Evolutionary conservation across 208 protist genomes (phyloP), one percentile per base, ranked within the genome.

Genomic region (Leishmania martiniquensis): DNA sequence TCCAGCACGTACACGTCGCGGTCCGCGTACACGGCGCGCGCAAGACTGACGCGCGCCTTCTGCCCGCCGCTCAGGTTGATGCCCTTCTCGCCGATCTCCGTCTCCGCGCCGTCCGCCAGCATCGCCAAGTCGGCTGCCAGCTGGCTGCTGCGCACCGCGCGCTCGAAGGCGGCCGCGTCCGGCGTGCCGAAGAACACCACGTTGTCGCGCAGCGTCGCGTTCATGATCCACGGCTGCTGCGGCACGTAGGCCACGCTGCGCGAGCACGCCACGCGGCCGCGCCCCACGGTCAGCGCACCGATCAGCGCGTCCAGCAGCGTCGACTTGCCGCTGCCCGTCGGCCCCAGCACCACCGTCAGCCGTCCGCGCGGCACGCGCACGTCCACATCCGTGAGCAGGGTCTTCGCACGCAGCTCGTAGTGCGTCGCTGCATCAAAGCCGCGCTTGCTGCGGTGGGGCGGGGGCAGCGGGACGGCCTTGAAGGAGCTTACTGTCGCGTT

Each of bases 211-310:
- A 99, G 45, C 37, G 96, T 97, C 22, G 88, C 86, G 85, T 95
- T 98, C 81, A 95, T 88, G 59, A 98, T 96, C 89, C 91, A 98
- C 75, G 95, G 75, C 79, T 95, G 84, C 83, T 99, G 98, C 42
- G 96, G 85, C 49, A 89, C 89, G 78, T 98, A 99, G 6, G 94
- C 93, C 39, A 98, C 83, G 52, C 45, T 75, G 39, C 75, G 55
- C 25, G 63, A 20, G 55, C 73, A 73, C 59, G 55, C 39, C 20
- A 92, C 77, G 34, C 52, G 49, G 63, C 89, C 90, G 34, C 65
- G 60, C 67, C 78, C 84, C 42, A 93, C 80, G 49, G 83, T 83
- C 65, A 84, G 75, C 72, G 73, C 67, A 54, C 87, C 87, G 52
- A 91, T 77, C 59, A 93, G 68, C 10, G 89, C 63, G n/a, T 85